phyloP scores from a whole-genome alignment of 805 yeast genomes.

The Tetrapisispora taiwanensis region DNA sequence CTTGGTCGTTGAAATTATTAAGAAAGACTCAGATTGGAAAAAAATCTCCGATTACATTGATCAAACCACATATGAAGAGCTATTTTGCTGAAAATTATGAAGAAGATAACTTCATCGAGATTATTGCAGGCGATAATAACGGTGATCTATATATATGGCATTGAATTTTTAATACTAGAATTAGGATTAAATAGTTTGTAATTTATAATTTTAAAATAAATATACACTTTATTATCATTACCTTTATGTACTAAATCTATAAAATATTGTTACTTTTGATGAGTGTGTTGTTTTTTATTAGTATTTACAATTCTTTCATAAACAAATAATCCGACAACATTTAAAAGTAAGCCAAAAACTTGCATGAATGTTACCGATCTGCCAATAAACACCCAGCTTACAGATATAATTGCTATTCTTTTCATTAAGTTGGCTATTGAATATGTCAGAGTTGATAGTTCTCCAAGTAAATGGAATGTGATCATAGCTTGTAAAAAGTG shows the following conservation, averaged over 20 bases:
- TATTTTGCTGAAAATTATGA: not conserved
- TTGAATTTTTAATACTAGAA: not conserved
- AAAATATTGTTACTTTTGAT: not conserved
- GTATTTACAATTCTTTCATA: slow-evolving; percentile 39
- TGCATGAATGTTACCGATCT: slow-evolving; percentile 39
- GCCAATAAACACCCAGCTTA: slow-evolving; percentile 60
- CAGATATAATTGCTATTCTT: slow-evolving; percentile 72
- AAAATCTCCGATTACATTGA: slow-evolving; percentile 8
- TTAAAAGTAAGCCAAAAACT: slow-evolving; percentile 39
- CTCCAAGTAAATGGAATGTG: slow-evolving; percentile 72
- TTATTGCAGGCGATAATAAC: slow-evolving; percentile 38
- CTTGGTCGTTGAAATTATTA: slow-evolving; percentile 20
- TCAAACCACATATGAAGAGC: slow-evolving; percentile 7
- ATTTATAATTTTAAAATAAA: not conserved
- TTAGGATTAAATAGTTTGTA: not conserved
- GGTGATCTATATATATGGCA: slow-evolving; percentile 45
- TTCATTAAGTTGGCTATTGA: slow-evolving; percentile 83
- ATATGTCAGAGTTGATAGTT: slow-evolving; percentile 74
- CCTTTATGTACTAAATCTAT: not conserved
- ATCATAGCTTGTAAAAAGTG: slow-evolving; percentile 74
- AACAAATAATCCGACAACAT: slow-evolving; percentile 47
- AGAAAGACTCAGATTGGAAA: slow-evolving; percentile 18
- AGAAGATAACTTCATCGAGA: slow-evolving; percentile 3
- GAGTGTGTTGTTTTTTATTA: not conserved
- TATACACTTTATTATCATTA: not conserved